These are phyloP conservation scores for Erysimum pusillum DNA, from an alignment of 441 rosid genomes.

Conservation along the genomic window DNA sequence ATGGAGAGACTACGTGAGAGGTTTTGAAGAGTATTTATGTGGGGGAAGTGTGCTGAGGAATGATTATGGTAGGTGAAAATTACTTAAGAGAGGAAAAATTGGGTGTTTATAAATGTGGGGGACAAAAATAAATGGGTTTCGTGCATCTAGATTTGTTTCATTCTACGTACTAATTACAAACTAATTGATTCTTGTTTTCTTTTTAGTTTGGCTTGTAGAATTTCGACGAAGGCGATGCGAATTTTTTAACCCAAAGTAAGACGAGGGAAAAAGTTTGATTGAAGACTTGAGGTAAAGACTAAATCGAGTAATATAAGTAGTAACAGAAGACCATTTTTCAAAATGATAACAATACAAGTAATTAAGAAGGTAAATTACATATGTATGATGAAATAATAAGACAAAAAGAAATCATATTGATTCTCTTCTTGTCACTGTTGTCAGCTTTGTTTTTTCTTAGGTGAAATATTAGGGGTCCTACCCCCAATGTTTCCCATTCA, in stretches of 20 bases:
- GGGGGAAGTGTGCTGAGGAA: slow-evolving; percentile 12
- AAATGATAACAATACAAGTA: background rate
- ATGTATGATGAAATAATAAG: background rate
- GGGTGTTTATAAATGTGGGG: background rate
- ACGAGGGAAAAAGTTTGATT: background rate
- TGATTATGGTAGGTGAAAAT: background rate
- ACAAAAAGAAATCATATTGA: slow-evolving; percentile 10
- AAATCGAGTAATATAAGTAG: background rate
- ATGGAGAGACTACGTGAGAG: slow-evolving; percentile 17
- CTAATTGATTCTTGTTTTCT: background rate
- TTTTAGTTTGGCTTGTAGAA: background rate
- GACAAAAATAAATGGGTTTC: background rate
- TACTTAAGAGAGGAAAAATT: background rate
- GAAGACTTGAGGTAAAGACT: slow-evolving; percentile 18
- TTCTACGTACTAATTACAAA: background rate
- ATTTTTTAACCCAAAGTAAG: background rate
- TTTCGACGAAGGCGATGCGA: slow-evolving; percentile 17
- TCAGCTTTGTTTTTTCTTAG: slow-evolving; percentile 32
- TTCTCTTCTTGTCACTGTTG: slow-evolving; percentile 36
- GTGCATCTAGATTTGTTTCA: background rate
- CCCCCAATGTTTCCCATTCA: background rate
- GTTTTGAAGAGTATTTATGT: slow-evolving; percentile 48
- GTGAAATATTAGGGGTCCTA: slow-evolving; percentile 33
- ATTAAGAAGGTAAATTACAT: background rate
- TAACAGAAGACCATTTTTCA: background rate